Evolutionary conservation across 495 filamentous ascomycete species (phyloP).

Genomic region (Penicillium tannophilum): DNA sequence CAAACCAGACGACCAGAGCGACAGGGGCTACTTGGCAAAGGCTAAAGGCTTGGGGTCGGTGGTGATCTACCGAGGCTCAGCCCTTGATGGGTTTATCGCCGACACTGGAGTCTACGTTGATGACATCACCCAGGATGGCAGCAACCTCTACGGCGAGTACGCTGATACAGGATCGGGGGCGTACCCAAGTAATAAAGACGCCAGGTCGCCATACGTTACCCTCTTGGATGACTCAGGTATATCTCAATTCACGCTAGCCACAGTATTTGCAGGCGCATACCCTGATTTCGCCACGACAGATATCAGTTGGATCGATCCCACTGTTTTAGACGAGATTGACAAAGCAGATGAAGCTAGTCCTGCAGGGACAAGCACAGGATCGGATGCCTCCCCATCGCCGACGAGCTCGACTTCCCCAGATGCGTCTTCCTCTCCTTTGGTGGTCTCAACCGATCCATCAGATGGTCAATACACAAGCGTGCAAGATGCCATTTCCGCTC

Average conservation of each 20-base stretch:
- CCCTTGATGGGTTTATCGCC: slow-evolving; percentile 7
- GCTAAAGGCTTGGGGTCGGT: slow-evolving; percentile 14
- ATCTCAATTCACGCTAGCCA: background rate
- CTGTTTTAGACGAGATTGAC: slow-evolving; percentile 8
- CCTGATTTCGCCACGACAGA: slow-evolving; percentile 11
- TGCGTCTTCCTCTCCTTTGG: background rate
- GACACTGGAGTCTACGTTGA: slow-evolving; percentile 12
- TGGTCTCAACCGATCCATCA: slow-evolving; percentile 5
- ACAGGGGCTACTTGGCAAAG: background rate
- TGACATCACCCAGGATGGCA: slow-evolving; percentile 5
- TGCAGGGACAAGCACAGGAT: background rate
- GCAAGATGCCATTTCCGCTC: background rate
- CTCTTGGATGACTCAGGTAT: slow-evolving; percentile 1
- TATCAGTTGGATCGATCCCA: slow-evolving; percentile 14
- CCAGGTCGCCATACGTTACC: slow-evolving; percentile 8
- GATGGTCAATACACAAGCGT: slow-evolving; percentile 8
- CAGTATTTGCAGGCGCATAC: slow-evolving; percentile 7
- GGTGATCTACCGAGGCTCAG: slow-evolving; percentile 8
- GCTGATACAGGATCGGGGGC: slow-evolving; percentile 10
- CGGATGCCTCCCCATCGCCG: background rate
- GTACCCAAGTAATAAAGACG: slow-evolving; percentile 11
- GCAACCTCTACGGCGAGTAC: slow-evolving; percentile 19
- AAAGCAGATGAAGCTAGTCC: slow-evolving; percentile 5
- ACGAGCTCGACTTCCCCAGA: background rate
- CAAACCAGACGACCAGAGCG: background rate